phyloP scores from a whole-genome alignment of 495 filamentous ascomycete species.

The Tirmania nivea region DNA sequence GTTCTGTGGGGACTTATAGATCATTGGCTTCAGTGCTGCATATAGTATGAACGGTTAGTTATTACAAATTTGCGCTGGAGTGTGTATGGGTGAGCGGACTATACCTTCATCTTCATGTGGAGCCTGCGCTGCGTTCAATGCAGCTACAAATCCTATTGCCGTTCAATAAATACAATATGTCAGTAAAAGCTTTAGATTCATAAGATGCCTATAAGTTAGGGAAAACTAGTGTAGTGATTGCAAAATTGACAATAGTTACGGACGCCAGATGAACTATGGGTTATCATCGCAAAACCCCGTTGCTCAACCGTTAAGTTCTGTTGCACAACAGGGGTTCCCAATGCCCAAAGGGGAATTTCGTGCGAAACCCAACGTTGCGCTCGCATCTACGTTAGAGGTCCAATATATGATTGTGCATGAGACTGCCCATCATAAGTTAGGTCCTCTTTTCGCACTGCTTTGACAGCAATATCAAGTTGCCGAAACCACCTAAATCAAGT shows the following conservation, averaged over 20 bases:
- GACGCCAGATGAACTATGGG: too few relatives aligned
- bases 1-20: not conserved
- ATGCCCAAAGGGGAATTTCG: too few relatives aligned
- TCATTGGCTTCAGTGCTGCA: not conserved
- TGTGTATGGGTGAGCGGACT: not conserved
- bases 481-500: too few relatives aligned
- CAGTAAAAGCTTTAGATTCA: not conserved
- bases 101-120: not conserved
- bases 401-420: too few relatives aligned
- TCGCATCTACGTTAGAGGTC: too few relatives aligned
- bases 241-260: not conserved
- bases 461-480: too few relatives aligned
- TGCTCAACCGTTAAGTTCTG: not conserved
- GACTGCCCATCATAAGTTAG: too few relatives aligned
- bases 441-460: too few relatives aligned
- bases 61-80: not conserved
- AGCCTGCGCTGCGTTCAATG: not conserved
- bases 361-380: too few relatives aligned
- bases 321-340: not conserved
- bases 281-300: not conserved
- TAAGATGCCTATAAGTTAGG: not conserved
- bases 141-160: not conserved
- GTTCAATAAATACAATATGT: not conserved
- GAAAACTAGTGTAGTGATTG: not conserved
- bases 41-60: not conserved